Conservation (phyloP, 148 eudicot genomes). For the Nepenthes gracilis region DNA sequence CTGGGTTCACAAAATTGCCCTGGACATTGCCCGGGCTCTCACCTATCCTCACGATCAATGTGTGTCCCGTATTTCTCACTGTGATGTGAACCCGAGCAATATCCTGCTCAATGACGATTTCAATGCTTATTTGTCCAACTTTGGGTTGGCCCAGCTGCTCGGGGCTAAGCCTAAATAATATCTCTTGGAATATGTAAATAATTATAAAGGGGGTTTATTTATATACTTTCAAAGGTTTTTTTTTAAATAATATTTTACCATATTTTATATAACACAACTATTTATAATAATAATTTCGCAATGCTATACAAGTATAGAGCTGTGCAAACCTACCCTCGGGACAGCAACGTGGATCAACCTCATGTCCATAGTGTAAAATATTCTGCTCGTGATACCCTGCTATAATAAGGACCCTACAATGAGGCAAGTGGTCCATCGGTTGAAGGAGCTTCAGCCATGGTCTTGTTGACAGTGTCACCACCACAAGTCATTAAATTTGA, state of each 20-base stretch:
- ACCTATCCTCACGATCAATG: constrained; percentile 53
- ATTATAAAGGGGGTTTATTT: too few species aligned
- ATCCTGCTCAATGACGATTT: constrained; percentile 54
- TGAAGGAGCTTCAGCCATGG: constrained; percentile 24
- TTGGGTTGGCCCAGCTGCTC: constrained; percentile 51
- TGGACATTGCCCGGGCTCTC: constrained; percentile 47
- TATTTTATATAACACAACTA: too few species aligned
- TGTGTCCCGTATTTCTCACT: constrained; percentile 46
- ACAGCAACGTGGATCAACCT: too few species aligned
- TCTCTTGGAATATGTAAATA: too few species aligned
- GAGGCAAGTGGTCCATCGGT: constrained; percentile 42
- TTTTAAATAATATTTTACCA: too few species aligned
- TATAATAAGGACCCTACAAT: constrained; percentile 25
- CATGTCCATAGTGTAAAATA: too few species aligned
- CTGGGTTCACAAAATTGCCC: constrained; percentile 41
- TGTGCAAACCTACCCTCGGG: too few species aligned
- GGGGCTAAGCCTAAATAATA: constrained; percentile 3
- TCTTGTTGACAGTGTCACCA: constrained; percentile 1
- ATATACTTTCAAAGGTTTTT: too few species aligned
- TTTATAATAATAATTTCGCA: too few species aligned
- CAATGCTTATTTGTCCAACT: constrained; percentile 59
- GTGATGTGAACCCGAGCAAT: constrained; percentile 64
- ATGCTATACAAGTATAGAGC: too few species aligned
- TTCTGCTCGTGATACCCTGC: too few species aligned
- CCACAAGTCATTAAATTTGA: neutral